A percentile compares a stretch with the other conserved stretches of the same genome.
These are phyloP conservation scores for Acephala macrosclerotiorum DNA, from an alignment of 2,329 filamentous ascomycete genomes.

Conservation along the genomic window DNA sequence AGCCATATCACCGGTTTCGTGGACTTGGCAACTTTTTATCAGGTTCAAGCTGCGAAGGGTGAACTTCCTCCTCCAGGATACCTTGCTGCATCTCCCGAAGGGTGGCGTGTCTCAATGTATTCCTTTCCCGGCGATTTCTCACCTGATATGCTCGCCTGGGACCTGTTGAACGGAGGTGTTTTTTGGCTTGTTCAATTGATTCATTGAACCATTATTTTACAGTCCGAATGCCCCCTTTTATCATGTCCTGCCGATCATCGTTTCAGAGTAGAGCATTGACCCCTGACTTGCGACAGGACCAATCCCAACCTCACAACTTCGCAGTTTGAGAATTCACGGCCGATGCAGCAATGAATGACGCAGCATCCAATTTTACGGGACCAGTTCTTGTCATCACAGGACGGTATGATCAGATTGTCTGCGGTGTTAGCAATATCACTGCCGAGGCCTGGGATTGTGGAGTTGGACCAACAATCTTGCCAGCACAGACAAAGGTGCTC, in stretches of 20 bases:
- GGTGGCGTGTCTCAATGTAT: background rate
- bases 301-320: conserved; percentile 50
- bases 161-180: no score
- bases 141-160: conserved; percentile 19
- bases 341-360: conserved; percentile 7
- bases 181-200: no score
- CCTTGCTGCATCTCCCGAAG: background rate
- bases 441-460: background rate
- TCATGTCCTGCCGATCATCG: no score
- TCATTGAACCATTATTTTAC: no score
- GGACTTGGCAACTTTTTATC: background rate
- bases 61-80: background rate
- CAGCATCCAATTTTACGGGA: conserved; percentile 17
- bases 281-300: no score
- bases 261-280: no score
- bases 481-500: background rate
- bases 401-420: conserved; percentile 24
- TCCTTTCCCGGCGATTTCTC: conserved; percentile 1
- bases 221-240: no score
- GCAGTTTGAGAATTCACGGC: conserved; percentile 21
- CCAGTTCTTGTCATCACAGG: conserved; percentile 28
- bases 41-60: background rate
- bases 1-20: background rate
- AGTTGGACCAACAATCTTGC: background rate
- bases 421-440: conserved; percentile 2